phyloP scores from a whole-genome alignment of 2,329 filamentous ascomycete species.

The Sporothrix sp. region DNA sequence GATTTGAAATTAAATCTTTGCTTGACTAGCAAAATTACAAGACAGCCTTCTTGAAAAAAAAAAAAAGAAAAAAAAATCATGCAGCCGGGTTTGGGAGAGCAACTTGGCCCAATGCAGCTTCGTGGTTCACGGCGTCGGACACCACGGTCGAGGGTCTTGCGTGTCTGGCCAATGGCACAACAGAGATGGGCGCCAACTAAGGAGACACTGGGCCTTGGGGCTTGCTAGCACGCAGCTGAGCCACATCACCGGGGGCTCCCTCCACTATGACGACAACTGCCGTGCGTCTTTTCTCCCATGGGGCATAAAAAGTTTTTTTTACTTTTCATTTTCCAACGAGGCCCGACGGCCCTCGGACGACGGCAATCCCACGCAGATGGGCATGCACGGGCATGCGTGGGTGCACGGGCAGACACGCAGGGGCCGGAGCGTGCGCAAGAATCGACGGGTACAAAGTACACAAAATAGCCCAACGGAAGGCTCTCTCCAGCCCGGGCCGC shows the following conservation, averaged over 20 bases:
- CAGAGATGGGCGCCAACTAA: not conserved
- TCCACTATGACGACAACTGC: conserved; percentile 1
- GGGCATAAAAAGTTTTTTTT: not conserved
- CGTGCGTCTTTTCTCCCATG: not conserved
- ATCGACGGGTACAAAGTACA: not conserved
- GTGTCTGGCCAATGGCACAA: not conserved
- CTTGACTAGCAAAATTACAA: no score
- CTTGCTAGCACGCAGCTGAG: conserved; percentile 5
- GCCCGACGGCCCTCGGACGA: no score
- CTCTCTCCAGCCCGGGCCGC: conserved; percentile 8
- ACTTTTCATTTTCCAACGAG: not conserved
- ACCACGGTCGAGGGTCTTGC: not conserved
- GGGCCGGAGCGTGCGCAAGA: no score
- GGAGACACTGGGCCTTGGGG: not conserved
- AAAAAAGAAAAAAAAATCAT: no score
- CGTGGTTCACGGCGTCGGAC: not conserved
- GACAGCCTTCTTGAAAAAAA: not conserved
- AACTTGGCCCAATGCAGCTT: not conserved
- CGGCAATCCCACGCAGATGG: no score
- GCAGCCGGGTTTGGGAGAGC: not conserved
- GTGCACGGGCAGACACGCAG: no score
- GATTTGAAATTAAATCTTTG: no score
- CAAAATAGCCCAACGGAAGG: not conserved
- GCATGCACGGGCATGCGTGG: no score
- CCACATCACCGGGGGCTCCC: no score